Conservation (phyloP, 768 basidiomycete genomes). For the Pisolithus orientalis region DNA sequence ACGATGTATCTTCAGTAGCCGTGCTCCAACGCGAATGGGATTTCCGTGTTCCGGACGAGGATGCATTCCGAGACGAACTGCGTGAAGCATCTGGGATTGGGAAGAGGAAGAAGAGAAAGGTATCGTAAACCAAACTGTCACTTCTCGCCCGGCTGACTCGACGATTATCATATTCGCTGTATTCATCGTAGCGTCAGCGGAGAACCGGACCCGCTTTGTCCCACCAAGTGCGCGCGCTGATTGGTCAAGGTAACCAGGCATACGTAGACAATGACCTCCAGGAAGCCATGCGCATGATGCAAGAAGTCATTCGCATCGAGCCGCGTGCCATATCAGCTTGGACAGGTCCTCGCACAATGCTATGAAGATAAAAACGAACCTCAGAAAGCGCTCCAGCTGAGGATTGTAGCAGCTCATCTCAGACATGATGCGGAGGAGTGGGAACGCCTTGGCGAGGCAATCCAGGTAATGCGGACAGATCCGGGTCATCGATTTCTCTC, state of each 20-base stretch:
- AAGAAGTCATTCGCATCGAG: slow-evolving; percentile 91
- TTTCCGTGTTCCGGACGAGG: slow-evolving; percentile 59
- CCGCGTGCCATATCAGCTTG: slow-evolving; percentile 79
- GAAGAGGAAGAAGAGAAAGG: slow-evolving; percentile 39
- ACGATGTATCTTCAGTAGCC: slow-evolving; percentile 37
- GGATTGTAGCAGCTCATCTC: slow-evolving; percentile 89
- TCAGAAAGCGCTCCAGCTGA: slow-evolving; percentile 71
- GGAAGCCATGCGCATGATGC: slow-evolving; percentile 73
- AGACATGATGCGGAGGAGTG: slow-evolving; percentile 81
- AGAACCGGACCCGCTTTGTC: slow-evolving; percentile 56
- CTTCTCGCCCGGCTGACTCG: too few relatives aligned
- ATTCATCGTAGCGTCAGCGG: slow-evolving; percentile 30
- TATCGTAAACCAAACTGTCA: too few relatives aligned
- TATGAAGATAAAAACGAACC: slow-evolving; percentile 66
- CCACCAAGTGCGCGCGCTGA: slow-evolving; percentile 62
- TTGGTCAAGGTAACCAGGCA: slow-evolving; percentile 84
- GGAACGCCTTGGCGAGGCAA: slow-evolving; percentile 67
- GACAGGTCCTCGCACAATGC: slow-evolving; percentile 82
- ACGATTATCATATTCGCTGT: not conserved
- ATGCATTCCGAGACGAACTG: slow-evolving; percentile 69
- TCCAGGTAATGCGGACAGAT: slow-evolving; percentile 50
- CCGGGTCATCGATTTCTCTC: slow-evolving; percentile 47
- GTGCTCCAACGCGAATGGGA: slow-evolving; percentile 68
- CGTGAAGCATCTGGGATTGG: slow-evolving; percentile 72
- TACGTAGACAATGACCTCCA: slow-evolving; percentile 67